Evolutionary conservation across 257 asterid genomes (phyloP), one percentile per base, ranked within the genome.

Genomic region (Gardenia jasminoides): DNA sequence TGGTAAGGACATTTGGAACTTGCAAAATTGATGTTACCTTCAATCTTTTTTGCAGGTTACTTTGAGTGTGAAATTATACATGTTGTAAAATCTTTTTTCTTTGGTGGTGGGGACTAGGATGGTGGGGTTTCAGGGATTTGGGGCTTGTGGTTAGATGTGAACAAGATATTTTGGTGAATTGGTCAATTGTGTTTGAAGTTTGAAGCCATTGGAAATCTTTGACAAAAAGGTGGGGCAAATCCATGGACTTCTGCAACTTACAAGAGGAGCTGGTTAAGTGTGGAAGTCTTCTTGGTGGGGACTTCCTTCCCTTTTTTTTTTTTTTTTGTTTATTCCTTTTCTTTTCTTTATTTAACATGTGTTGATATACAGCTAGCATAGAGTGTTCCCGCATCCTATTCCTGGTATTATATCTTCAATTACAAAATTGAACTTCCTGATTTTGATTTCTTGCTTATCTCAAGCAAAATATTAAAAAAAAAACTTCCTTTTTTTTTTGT

Each of bases 271-370:
- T 19, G 31, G 31, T 68, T 10, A 56, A 56, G 78, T 56, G 78
- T 56, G 54, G 54, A 74, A 74, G 78, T 74, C 36, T 74, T 11
- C 68, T 56, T 56, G 77, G 7, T 47, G n/a, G n/a, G n/a, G n/a
- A n/a, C n/a, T n/a, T n/a, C n/a, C n/a, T n/a, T n/a, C n/a, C n/a
- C n/a, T n/a, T n/a, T n/a, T n/a, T n/a, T n/a, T n/a, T n/a, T n/a
- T n/a, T n/a, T n/a, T n/a, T n/a, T n/a, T n/a, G n/a, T n/a, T n/a
- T n/a, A n/a, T n/a, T n/a, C n/a, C n/a, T n/a, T n/a, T n/a, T n/a
- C n/a, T n/a, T n/a, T n/a, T n/a, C n/a, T n/a, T n/a, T n/a, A n/a
- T n/a, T n/a, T n/a, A n/a, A 28, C 24, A 31, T n/a, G 48, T 20
- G 48, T 33, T 74, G 3, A 30, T 69, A 26, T 74, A 22, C 68